phyloP scores from a whole-genome alignment of 345 rosid species.

The Linum usitatissimum region DNA sequence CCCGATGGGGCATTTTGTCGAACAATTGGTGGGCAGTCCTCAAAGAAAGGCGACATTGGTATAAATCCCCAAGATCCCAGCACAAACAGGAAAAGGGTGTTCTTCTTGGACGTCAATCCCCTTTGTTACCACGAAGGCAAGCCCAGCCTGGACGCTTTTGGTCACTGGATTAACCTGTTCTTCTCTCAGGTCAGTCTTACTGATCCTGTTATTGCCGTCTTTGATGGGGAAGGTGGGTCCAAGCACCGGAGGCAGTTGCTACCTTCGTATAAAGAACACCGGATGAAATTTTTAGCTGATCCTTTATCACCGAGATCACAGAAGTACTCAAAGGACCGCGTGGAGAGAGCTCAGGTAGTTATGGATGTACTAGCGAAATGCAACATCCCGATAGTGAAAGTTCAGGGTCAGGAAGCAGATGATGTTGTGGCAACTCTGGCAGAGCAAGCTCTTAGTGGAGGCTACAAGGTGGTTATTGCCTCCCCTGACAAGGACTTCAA shows the following conservation, averaged over 20 bases:
- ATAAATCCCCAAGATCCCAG: constrained; percentile 15
- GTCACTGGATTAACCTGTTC: constrained; percentile 77
- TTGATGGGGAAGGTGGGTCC: constrained; percentile 71
- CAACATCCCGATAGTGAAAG: constrained; percentile 73
- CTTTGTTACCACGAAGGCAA: constrained; percentile 71
- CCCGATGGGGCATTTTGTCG: constrained; percentile 34
- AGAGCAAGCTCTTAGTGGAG: constrained; percentile 55
- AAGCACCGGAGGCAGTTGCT: constrained; percentile 55
- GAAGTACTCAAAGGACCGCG: constrained; percentile 26
- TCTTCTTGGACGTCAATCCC: constrained; percentile 83
- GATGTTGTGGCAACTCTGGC: constrained; percentile 80
- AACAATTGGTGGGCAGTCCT: constrained; percentile 29
- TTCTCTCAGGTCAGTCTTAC: constrained; percentile 63
- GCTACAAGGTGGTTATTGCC: constrained; percentile 60
- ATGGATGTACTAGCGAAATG: constrained; percentile 55
- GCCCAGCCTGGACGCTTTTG: constrained; percentile 60
- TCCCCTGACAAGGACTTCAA: constrained; percentile 97
- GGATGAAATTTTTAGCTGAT: constrained; percentile 30
- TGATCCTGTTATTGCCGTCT: constrained; percentile 84
- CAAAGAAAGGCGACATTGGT: constrained; percentile 8
- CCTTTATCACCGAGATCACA: constrained; percentile 20
- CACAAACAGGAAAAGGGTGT: constrained; percentile 53
- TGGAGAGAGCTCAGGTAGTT: constrained; percentile 35
- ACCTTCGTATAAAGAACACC: constrained; percentile 82
- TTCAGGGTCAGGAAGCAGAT: constrained; percentile 81